Base-by-base conservation (phyloP, 2,329 filamentous ascomycete genomes). In the Aspergillus ustus region DNA sequence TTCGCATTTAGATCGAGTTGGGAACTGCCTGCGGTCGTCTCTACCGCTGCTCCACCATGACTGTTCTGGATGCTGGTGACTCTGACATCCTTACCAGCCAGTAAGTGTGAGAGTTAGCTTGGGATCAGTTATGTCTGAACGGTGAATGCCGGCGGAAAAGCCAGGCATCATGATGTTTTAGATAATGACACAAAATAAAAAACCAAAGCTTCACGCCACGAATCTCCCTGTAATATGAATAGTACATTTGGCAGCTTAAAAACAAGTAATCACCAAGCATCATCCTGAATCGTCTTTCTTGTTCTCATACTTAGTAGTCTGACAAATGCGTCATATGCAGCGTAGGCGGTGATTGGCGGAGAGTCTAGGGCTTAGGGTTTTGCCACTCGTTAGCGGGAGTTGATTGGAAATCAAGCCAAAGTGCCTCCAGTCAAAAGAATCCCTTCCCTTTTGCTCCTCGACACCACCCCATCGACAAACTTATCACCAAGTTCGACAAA, bases 1-100 rank as follows among this genome's bases (percentile, higher is more conserved):
- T 67, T 78, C 64, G 72, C 25, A 66, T 52, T 44, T 77, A 98
- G 93, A 97, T 98, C 79, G 95, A 98, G 86, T 88, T 99, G 72
- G 95, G 95, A 78, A 98, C 93, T 78, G 93, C 93, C 73, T 97
- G 93, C 85, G 95, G 95, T 87, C 98, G 98, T 87, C 91, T 99
- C 79, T 99, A 96, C 91, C 89, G 93, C 74, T 96, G 92, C 89
- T 94, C 92, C 72, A 97, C 93, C 83, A 96, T 99, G 91, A 90
- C 93, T 74, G 91, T 98, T 79, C 85, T 98, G 72, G 95, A 99
- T 83, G 93, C 93, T 80, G 95, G 94, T 89, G 91, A 98, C 89
- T 97, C 92, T 73, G 95, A 99, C 83, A 99, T 99, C 82, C 88
- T 99, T 75, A 89, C 85, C 61, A 63, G 63, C 67, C 69, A 70